phyloP scores from a whole-genome alignment of 129 eudicot species.

The Flaveria brownii region DNA sequence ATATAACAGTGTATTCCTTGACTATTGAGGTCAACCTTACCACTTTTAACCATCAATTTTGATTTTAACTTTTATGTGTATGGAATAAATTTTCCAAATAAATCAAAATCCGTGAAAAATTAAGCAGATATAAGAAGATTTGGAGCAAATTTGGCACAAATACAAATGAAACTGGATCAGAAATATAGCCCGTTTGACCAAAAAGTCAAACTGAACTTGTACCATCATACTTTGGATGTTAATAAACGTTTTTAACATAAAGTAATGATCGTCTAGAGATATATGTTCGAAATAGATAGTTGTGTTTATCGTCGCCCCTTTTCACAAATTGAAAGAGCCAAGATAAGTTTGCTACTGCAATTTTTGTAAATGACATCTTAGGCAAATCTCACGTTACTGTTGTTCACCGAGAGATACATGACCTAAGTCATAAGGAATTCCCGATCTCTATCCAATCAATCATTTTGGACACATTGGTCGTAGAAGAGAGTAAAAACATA shows the following conservation, averaged over 20 bases:
- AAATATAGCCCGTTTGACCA: constrained; percentile 5
- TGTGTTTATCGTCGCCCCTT: not conserved
- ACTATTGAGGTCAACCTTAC: constrained; percentile 6
- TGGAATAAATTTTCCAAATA: constrained; percentile 12
- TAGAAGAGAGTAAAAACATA: not conserved
- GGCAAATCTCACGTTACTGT: not conserved
- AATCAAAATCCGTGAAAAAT: not conserved
- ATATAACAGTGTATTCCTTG: not conserved
- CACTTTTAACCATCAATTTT: constrained; percentile 4
- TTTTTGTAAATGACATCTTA: not conserved
- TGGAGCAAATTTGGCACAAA: not conserved
- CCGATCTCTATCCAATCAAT: not conserved
- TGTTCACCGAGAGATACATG: not conserved
- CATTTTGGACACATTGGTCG: not conserved
- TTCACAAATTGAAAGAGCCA: not conserved
- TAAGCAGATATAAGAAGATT: not conserved
- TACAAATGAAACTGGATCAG: not conserved
- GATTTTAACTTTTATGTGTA: not conserved
- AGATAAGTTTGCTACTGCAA: not conserved
- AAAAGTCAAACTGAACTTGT: constrained; percentile 10
- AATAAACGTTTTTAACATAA: not conserved
- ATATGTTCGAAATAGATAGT: not conserved
- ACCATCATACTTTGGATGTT: not conserved
- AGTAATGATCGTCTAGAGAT: not conserved
- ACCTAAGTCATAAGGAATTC: not conserved